phyloP scores from a whole-genome alignment of 169 alveolate species.

The Plasmodium vivax region DNA sequence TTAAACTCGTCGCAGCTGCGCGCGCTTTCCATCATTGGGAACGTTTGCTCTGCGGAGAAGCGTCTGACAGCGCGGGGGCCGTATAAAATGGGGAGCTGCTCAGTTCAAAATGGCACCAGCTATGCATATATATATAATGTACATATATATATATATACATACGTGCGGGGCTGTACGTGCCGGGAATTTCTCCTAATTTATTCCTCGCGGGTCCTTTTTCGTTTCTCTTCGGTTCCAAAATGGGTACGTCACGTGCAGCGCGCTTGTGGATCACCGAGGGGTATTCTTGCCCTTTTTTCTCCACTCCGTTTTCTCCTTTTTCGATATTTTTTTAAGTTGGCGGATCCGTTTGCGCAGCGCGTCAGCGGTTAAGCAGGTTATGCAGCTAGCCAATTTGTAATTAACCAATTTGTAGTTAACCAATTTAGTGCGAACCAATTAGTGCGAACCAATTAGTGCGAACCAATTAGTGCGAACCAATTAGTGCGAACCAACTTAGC shows the following conservation, averaged over 20 bases:
- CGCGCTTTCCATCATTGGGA: conserved; percentile 34
- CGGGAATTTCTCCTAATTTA: background rate
- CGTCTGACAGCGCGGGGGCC: background rate
- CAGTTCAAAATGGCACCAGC: background rate
- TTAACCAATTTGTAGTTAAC: background rate
- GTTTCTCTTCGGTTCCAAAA: background rate
- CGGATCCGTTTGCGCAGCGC: background rate
- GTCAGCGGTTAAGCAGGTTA: background rate
- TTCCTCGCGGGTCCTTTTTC: background rate
- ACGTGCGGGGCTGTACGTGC: background rate
- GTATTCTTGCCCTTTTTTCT: background rate
- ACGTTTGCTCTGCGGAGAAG: background rate
- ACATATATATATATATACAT: background rate
- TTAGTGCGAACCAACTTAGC: background rate
- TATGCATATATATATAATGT: too few relatives aligned
- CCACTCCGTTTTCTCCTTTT: background rate
- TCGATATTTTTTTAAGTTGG: background rate
- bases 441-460: background rate
- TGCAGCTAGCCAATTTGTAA: background rate
- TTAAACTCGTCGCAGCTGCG: background rate
- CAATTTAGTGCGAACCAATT: background rate
- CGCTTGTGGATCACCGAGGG: background rate
- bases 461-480: background rate
- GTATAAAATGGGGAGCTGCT: background rate
- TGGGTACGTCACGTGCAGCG: background rate